phyloP scores from a whole-genome alignment of 495 filamentous ascomycete species.

The Neurospora sublineolata region DNA sequence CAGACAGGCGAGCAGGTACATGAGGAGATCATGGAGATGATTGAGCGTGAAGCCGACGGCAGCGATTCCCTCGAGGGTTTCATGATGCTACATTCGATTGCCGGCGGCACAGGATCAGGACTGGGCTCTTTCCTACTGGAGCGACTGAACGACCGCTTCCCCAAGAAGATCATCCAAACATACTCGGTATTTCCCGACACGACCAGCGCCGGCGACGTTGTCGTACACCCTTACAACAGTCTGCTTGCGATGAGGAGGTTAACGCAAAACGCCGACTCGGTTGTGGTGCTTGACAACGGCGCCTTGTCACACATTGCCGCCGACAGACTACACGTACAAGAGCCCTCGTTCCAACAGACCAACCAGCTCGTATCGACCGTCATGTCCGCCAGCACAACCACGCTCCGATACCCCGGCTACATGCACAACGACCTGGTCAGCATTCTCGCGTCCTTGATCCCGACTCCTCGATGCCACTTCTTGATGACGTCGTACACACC shows the following conservation, averaged over 20 bases:
- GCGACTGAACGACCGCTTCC: slow-evolving; percentile 90
- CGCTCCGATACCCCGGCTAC: slow-evolving; percentile 91
- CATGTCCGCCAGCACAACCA: slow-evolving; percentile 96
- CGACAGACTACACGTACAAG: slow-evolving; percentile 83
- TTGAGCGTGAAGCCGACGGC: slow-evolving; percentile 94
- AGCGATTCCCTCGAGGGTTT: slow-evolving; percentile 97
- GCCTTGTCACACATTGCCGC: slow-evolving; percentile 89
- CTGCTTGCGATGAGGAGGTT: slow-evolving; percentile 80
- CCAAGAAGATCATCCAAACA: slow-evolving; percentile 97
- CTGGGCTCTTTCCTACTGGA: slow-evolving; percentile 93
- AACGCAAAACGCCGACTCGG: slow-evolving; percentile 93
- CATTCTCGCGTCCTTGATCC: slow-evolving; percentile 90
- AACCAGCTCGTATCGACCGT: slow-evolving; percentile 97
- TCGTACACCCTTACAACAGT: slow-evolving; percentile 97
- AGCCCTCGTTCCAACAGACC: slow-evolving; percentile 91
- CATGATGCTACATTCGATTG: slow-evolving; percentile 97
- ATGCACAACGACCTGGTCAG: slow-evolving; percentile 99
- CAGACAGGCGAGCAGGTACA: slow-evolving; percentile 82
- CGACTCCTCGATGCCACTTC: slow-evolving; percentile 94
- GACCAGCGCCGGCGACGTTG: slow-evolving; percentile 71
- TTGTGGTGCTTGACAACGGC: slow-evolving; percentile 95
- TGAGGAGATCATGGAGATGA: slow-evolving; percentile 98
- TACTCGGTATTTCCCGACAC: slow-evolving; percentile 97
- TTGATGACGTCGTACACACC: slow-evolving; percentile 96
- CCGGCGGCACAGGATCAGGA: slow-evolving; percentile 90